Base-by-base conservation (phyloP, 768 basidiomycete species). In the Glaciozyma antarctica region DNA sequence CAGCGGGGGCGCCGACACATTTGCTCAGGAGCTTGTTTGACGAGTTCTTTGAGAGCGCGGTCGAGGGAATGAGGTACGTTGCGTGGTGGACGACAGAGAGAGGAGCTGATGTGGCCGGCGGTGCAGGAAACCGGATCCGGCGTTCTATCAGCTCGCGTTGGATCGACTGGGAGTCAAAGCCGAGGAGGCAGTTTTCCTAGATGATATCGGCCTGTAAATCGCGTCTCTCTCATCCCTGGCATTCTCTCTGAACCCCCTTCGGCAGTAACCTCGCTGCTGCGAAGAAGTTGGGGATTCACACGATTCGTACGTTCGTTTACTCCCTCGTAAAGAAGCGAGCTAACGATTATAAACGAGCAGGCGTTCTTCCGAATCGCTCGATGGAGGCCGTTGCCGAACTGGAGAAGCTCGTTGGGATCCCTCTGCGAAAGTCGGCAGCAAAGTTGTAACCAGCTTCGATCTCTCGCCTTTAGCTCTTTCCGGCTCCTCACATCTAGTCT, bases 181-280 rank as follows among this genome's bases (percentile, higher is more conserved):
- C 4, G 53, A 63, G 2, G 69, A 70, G 60, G 61, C 63, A 3
- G 66, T 70, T 47, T 70, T 70, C 58, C 65, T 70, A 28, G 69
- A 70, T 63, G 69, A 70, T 32, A 70, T 70, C 22, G 65, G 65
- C 9, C 63, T 63, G 65, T 63, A 17, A 17, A 56, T 43, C n/a
- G 15, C 17, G 38, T 30, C 24, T 12, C 34, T 48, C 26, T 49
- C 47, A 9, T 38, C 38, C 45, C 12, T 30, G 17, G 15, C 44
- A 5, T 22, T 5, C 19, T 53, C 21, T 9, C 17, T 32, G 32
- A 32, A 4, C 5, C 5, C 4, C 5, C 9, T 24, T n/a, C 12
- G 9, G 1, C 51, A 66, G 61, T 44, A 70, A 70, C 60, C 60
- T 70, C 28, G 49, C 30, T 1, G 63, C 69, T 1, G 69, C 69